phyloP scores from a whole-genome alignment of 1,284 basidiomycete species.

The Dichomitus squalens region DNA sequence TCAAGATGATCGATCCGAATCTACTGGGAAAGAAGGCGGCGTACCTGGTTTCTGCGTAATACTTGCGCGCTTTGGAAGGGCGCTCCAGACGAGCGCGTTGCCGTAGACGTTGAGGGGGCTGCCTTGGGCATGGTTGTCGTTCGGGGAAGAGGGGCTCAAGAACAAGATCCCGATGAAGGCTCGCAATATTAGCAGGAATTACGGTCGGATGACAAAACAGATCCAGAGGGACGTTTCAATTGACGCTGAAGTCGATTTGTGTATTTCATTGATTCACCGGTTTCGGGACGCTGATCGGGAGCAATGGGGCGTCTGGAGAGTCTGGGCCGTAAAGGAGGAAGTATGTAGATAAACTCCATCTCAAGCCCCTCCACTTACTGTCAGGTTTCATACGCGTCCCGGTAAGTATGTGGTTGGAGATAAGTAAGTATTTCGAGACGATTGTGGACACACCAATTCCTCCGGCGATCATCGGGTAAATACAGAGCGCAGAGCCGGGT shows the following conservation, averaged over 20 bases:
- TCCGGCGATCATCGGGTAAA: too few relatives aligned
- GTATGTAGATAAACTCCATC: too few relatives aligned
- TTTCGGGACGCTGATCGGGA: background rate
- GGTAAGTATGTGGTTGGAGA: too few relatives aligned
- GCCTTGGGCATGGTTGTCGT: constrained; percentile 25
- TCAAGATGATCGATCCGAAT: background rate
- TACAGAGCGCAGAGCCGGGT: too few relatives aligned
- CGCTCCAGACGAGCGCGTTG: constrained; percentile 1
- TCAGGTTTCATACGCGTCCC: too few relatives aligned
- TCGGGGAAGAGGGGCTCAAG: background rate
- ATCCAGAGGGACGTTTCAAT: background rate
- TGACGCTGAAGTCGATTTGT: background rate
- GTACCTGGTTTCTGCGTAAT: constrained; percentile 28
- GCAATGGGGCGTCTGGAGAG: too few relatives aligned
- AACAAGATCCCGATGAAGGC: background rate
- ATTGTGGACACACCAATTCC: too few relatives aligned
- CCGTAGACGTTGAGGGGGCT: constrained; percentile 7
- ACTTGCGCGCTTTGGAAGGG: constrained; percentile 24
- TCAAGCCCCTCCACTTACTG: too few relatives aligned
- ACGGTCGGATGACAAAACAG: constrained; percentile 16
- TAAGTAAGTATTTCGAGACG: too few relatives aligned
- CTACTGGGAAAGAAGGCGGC: background rate
- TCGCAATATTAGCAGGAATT: background rate
- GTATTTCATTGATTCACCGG: constrained; percentile 6
- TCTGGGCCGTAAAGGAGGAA: too few relatives aligned